phyloP scores from a whole-genome alignment of 208 protist species.

The Naegleria gruberi region DNA sequence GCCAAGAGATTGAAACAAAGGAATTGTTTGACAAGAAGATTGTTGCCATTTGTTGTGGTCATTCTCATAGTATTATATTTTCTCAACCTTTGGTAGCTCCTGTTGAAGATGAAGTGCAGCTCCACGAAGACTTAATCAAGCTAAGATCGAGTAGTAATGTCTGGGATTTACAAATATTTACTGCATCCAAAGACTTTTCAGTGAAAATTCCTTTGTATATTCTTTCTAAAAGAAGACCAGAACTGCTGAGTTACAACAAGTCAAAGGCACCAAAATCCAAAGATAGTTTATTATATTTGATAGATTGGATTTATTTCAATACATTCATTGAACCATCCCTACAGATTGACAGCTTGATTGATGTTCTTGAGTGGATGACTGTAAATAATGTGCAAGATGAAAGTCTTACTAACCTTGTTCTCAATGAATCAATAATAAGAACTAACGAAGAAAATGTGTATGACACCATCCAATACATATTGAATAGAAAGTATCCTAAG shows the following conservation, averaged over 20 bases:
- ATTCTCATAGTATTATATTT: not conserved
- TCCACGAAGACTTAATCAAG: not conserved
- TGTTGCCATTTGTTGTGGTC: not conserved
- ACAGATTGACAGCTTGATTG: not conserved
- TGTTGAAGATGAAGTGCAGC: not conserved
- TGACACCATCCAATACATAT: not conserved
- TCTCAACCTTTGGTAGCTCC: not conserved
- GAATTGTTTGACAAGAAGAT: not conserved
- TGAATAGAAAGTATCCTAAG: not conserved
- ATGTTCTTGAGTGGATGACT: not conserved
- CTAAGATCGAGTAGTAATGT: not conserved
- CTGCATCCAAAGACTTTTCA: not conserved
- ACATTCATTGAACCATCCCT: not conserved
- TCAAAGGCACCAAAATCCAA: not conserved
- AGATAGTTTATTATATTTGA: not conserved
- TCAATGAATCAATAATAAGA: not conserved
- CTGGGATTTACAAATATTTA: not conserved
- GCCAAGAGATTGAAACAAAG: not conserved
- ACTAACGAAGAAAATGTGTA: not conserved
- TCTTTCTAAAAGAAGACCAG: not conserved
- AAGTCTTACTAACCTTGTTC: not conserved
- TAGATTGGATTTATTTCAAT: not conserved
- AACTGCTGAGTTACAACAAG: not conserved
- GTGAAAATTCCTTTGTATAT: not conserved
- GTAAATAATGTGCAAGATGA: not conserved